A percentile compares a stretch with the other conserved stretches of the same genome.
phyloP scores from a whole-genome alignment of 306 rosid genomes.

The Cucurbita argyrosperma region DNA sequence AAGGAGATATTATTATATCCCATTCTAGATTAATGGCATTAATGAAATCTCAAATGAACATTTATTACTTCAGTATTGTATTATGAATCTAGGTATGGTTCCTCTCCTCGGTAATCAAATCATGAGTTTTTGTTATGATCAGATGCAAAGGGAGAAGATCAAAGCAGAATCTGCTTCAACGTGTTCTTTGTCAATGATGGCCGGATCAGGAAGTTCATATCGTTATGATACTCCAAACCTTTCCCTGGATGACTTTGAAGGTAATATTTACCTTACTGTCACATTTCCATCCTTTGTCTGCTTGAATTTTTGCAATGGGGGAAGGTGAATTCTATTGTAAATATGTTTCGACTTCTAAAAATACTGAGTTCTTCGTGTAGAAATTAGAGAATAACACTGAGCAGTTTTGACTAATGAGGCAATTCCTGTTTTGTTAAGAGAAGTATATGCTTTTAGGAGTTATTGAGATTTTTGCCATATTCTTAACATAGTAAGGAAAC shows the following conservation, averaged over 20 bases:
- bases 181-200: constrained; percentile 27
- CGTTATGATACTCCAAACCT: constrained; percentile 40
- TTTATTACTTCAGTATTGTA: neutral
- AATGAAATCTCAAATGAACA: neutral
- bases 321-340: neutral
- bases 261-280: constrained; percentile 21
- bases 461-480: neutral
- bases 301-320: neutral
- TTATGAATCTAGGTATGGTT: neutral
- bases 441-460: neutral
- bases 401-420: neutral
- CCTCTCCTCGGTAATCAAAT: neutral
- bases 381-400: neutral
- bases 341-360: neutral
- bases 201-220: constrained; percentile 18
- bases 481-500: no score
- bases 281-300: neutral
- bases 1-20: neutral
- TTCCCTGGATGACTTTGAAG: constrained; percentile 92
- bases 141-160: constrained; percentile 67
- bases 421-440: neutral
- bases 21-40: neutral
- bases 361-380: neutral
- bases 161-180: constrained; percentile 63
- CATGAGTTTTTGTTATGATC: constrained; percentile 4